Base-by-base conservation (phyloP, 140 eudicot species). In the Bidens hawaiensis region DNA sequence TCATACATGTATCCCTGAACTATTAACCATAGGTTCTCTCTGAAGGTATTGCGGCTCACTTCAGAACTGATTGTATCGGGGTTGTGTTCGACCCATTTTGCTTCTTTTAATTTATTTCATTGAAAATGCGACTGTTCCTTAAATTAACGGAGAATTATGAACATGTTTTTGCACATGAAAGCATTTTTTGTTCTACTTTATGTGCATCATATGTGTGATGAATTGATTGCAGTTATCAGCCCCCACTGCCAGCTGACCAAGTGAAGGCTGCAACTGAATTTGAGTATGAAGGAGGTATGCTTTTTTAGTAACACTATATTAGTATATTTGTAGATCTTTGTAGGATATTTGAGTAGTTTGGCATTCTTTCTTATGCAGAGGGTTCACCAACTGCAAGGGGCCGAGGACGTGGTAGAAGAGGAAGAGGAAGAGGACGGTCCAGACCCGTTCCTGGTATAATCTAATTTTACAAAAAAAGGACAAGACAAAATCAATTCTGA, bases 171-270 rank as follows among this genome's bases (percentile, higher is more conserved):
- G 49, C 19, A n/a, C 49, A 14, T 42, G 8, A 42, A 42, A 42
- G 49, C 19, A 14, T 42, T 42, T 38, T 38, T 38, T 38, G 45
- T 38, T 38, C 49, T n/a, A 0, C n/a, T 30, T 30, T 30, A 8
- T 30, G 34, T 42, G 15, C n/a, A 15, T n/a, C 1, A 42, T 38
- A 12, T 38, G 45, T 38, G 45, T 2, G 49, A 15, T 52, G 26
- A 36, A 41, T 12, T 49, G 9, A 4, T 40, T 62, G 33, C 76
- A 86, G 95, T 77, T 86, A 90, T 72, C 97, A 90, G 43, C 85
- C 85, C 22, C 97, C 97, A 41, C 50, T 90, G 60, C 94, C 97
- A 51, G 95, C 86, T 54, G 97, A 86, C 69, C 94, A 81, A 72
- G 95, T 90, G 72, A 90, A 78, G 76, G 82, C 68, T 45, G 25